Evolutionary conservation across 176 grass and related monocot genomes (phyloP), one percentile per base, ranked within the genome.

Genomic region (Tillandsia leiboldiana): DNA sequence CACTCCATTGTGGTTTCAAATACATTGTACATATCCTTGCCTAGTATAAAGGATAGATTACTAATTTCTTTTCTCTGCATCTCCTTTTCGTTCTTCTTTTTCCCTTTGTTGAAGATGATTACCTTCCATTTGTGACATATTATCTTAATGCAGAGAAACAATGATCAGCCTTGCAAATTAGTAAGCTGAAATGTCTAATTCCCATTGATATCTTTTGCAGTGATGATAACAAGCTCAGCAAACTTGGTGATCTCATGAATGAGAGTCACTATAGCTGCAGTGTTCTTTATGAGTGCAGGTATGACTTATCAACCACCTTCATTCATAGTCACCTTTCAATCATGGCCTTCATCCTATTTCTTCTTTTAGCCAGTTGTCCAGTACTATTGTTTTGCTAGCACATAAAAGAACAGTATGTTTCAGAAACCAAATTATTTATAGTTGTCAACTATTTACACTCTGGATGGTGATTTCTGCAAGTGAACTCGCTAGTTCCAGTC

Each of bases 201-300:
- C 13, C 10, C 11, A 14, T 56, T n/a, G 14, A 56, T 13, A 56
- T 56, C 52, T 56, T 14, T 6, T 69, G 66, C 77, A 97, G 89
- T 26, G 86, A 90, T 3, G 89, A 90, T 77, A 82, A 90, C 47
- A 85, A 77, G 79, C 86, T 97, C 14, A 85, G 78, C 27, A 83
- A 73, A 61, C 83, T 97, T 1, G 89, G 93, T 24, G 82, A 90
- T 69, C 89, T 97, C 65, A 97, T 97, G 93, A 92, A 87, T 33
- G 89, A 90, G 69, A 92, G 86, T 65, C 93, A 92, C 70, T 63
- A 92, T 49, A 97, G 93, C 64, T 97, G 93, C 72, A 97, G 89
- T 58, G 84, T 90, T 50, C 75, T 97, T n/a, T 97, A 92, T 18
- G 93, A 97, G 22, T 97, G 93, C 84, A 92, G 89, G 89, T 90